phyloP scores from a whole-genome alignment of 257 asterid genomes.

The Solanum acaule region DNA sequence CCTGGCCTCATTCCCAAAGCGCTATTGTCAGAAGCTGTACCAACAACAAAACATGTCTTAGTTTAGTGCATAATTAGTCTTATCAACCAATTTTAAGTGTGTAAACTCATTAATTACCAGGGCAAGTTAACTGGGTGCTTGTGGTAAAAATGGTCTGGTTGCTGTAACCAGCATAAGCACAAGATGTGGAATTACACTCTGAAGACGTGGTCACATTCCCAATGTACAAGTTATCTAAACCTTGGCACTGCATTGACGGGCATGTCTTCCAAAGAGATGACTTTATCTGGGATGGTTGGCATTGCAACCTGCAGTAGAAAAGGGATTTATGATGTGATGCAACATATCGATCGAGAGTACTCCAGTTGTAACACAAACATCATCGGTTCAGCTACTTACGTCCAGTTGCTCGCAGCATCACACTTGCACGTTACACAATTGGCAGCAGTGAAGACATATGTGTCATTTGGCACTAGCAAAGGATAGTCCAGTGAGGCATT shows the following conservation, averaged over 20 bases:
- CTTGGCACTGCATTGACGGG: constrained; percentile 40
- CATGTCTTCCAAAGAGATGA: constrained; percentile 35
- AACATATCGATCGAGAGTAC: neutral
- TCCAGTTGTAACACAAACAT: too few relatives aligned
- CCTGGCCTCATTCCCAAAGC: constrained; percentile 19
- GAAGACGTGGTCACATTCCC: constrained; percentile 42
- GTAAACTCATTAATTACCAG: constrained; percentile 30
- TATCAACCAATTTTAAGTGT: neutral
- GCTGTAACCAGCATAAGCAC: constrained; percentile 66
- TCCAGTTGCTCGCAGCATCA: constrained; percentile 48
- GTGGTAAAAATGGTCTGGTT: constrained; percentile 23
- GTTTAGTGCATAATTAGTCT: neutral
- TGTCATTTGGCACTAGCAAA: constrained; percentile 51
- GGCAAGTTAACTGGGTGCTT: constrained; percentile 41
- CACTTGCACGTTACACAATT: constrained; percentile 67
- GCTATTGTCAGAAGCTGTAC: constrained; percentile 21
- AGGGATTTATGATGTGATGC: neutral
- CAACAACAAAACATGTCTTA: neutral
- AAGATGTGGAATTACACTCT: constrained; percentile 40
- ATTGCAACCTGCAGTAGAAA: constrained; percentile 47
- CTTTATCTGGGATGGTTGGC: constrained; percentile 37
- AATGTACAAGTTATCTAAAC: constrained; percentile 19
- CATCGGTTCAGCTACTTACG: constrained; percentile 28
- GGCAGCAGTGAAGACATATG: constrained; percentile 59
- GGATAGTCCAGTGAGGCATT: constrained; percentile 55